Evolutionary conservation across 1,284 basidiomycete species (phyloP), one percentile per base, ranked within the genome.

Genomic region (Athelia sp.): DNA sequence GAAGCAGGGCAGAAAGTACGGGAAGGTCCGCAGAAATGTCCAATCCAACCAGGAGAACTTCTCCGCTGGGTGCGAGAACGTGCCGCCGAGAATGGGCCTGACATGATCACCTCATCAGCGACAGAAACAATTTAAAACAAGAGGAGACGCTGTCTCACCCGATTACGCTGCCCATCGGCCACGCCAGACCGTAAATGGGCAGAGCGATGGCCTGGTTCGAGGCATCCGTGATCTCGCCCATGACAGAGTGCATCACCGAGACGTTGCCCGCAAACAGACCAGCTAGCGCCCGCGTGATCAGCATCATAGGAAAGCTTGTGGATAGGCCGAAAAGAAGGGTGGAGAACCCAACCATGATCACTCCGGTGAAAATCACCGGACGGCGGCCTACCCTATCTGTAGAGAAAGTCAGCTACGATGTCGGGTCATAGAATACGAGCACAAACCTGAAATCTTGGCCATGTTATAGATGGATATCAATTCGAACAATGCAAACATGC

Each of bases 221-320:
- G 1, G 75, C 61, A 58, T 88, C 81, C 8, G 82, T 84, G 19
- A 88, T 69, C 63, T 87, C 84, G 11, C 79, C 77, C 0, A 85
- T 68, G 14, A 79, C 71, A 0, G 79, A 80, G 46, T 82, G 78
- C 35, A 83, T 73, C 29, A 82, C 82, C 19, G 82, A 79, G 36
- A 81, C 62, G 50, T 79, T 86, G 18, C 82, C 84, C 31, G 80
- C 81, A 53, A 78, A 78, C 4, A 82, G 57, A 0, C 84, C 82
- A 13, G 75, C 83, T 82, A 84, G 58, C 46, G 65, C 75, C 43
- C 82, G 70, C 6, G 74, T 63, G 26, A 78, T 56, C 15, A 86
- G 62, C 35, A 81, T 66, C 2, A 68, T 62, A 2, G 62, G 51
- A 3, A 87, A 63, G 17, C 73, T 76, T 42, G 65, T 72, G 14